Evolutionary conservation across 768 basidiomycete species (phyloP).

Genomic region (Leccinum rimulosum): DNA sequence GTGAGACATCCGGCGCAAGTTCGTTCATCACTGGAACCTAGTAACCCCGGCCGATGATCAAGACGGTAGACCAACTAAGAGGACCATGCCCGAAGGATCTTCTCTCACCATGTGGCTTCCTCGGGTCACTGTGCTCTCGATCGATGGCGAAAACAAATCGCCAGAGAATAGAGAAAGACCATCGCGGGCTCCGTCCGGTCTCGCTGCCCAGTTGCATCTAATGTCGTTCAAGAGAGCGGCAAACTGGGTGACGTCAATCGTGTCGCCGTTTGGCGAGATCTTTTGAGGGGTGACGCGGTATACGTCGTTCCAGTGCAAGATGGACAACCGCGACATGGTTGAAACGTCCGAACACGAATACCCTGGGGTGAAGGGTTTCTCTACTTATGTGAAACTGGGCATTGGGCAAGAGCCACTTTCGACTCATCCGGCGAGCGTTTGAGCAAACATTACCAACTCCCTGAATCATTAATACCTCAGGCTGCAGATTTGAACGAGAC

Average conservation of each 20-base stretch:
- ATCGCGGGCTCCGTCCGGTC: conserved; percentile 52
- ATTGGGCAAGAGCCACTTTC: neutral
- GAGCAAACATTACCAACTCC: too few relatives aligned
- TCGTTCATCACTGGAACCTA: conserved; percentile 82
- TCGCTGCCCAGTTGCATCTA: conserved; percentile 52
- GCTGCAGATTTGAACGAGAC: too few relatives aligned
- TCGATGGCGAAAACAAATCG: conserved; percentile 83
- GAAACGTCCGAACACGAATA: neutral
- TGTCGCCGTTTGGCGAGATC: conserved; percentile 48
- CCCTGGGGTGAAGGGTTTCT: neutral
- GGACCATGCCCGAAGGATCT: neutral
- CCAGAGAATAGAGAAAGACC: conserved; percentile 87
- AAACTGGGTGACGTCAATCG: conserved; percentile 88
- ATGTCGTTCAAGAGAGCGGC: conserved; percentile 66
- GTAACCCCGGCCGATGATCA: conserved; percentile 29
- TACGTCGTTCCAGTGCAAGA: conserved; percentile 79
- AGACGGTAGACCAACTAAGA: neutral
- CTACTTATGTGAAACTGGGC: conserved; percentile 5
- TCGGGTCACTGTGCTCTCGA: conserved; percentile 84
- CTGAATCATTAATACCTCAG: too few relatives aligned
- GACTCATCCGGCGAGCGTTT: neutral
- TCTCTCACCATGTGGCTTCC: conserved; percentile 83
- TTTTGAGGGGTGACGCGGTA: conserved; percentile 83
- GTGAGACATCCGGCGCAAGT: conserved; percentile 73
- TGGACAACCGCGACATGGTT: conserved; percentile 38